Percentiles rank a stretch among this genome's conserved stretches.
Evolutionary conservation across 2,329 filamentous ascomycete species (phyloP).

Genomic region (Nothopassalora personata): DNA sequence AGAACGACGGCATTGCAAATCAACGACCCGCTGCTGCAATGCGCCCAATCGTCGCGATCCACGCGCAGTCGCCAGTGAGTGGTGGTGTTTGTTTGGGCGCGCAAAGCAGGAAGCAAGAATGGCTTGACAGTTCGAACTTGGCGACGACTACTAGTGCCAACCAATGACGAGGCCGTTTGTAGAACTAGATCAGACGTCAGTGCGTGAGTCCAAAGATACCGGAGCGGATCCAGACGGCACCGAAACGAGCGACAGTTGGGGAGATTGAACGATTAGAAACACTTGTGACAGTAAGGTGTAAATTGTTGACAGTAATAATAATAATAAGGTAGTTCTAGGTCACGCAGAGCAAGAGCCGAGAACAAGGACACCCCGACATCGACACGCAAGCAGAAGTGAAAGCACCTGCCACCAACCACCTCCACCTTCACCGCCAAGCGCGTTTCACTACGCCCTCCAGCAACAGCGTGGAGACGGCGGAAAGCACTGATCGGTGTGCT

Average conservation of each 20-base stretch:
- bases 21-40: neutral
- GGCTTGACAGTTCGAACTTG: neutral
- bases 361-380: neutral
- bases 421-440: neutral
- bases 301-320: too few relatives aligned
- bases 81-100: neutral
- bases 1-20: constrained; percentile 20
- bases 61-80: neutral
- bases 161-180: neutral
- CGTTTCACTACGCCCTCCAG: neutral
- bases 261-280: neutral
- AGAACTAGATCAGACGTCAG: neutral
- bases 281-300: too few relatives aligned
- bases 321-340: too few relatives aligned
- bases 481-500: neutral
- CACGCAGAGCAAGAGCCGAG: neutral
- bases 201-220: neutral
- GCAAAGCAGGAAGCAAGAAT: neutral
- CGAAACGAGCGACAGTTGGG: neutral
- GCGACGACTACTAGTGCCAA: neutral
- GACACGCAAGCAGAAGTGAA: neutral
- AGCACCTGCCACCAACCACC: neutral
- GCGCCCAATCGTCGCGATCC: neutral
- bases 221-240: neutral
- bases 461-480: neutral